Percentiles rank a stretch among this genome's conserved stretches.
phyloP scores from a whole-genome alignment of 495 filamentous ascomycete genomes.

The Cairneyella variabilis region DNA sequence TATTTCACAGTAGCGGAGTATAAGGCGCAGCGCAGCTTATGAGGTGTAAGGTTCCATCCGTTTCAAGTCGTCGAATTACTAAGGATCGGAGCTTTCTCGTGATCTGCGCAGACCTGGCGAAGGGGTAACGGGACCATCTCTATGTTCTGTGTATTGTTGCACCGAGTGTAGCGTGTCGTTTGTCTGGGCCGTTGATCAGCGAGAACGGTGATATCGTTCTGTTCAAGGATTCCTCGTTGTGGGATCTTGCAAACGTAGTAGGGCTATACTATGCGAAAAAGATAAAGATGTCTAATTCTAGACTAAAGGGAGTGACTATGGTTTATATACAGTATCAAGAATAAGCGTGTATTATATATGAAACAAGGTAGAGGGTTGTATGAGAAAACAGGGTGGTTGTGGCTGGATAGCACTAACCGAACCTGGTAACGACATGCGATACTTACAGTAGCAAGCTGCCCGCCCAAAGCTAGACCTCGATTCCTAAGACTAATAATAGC shows the following conservation, averaged over 20 bases:
- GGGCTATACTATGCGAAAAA: neutral
- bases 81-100: neutral
- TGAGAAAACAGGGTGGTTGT: too few species aligned
- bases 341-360: too few species aligned
- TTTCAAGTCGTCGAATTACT: neutral
- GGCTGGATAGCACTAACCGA: too few species aligned
- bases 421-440: too few species aligned
- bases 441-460: too few species aligned
- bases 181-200: neutral
- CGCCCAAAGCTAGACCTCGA: too few species aligned
- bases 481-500: too few species aligned
- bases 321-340: too few species aligned
- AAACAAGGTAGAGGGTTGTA: too few species aligned
- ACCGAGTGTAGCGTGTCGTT: constrained; percentile 3
- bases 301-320: too few species aligned
- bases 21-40: neutral
- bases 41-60: neutral
- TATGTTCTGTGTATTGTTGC: constrained; percentile 5
- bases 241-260: neutral
- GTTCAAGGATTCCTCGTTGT: neutral
- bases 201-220: neutral
- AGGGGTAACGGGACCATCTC: constrained; percentile 7
- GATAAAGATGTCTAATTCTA: too few species aligned
- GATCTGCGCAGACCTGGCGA: neutral
- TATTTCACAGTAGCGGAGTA: neutral